These are phyloP conservation scores for Thielaviopsis populi DNA, from an alignment of 2,329 filamentous ascomycete genomes.

Conservation along the genomic window DNA sequence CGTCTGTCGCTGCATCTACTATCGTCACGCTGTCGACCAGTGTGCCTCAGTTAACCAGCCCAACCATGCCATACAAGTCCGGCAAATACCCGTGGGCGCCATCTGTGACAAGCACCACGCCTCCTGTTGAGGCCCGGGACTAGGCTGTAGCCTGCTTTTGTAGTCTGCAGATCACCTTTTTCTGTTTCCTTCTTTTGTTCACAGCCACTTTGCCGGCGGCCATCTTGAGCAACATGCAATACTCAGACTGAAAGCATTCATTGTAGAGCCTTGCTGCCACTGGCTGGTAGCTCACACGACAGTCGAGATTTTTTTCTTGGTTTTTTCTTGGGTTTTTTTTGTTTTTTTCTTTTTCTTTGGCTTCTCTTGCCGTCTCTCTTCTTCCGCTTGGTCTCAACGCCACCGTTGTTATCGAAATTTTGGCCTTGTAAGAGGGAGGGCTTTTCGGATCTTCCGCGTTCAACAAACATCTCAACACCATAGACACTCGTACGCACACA, in stretches of 20 bases:
- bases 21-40: conserved; percentile 71
- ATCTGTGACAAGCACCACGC: conserved; percentile 37
- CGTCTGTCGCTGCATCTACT: conserved; percentile 76
- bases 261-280: conserved; percentile 3
- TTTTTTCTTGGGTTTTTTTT: background rate
- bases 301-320: background rate
- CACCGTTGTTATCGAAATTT: background rate
- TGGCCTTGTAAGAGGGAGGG: too few relatives aligned
- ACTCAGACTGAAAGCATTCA: background rate
- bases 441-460: background rate
- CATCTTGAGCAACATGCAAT: too few relatives aligned
- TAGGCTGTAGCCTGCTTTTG: background rate
- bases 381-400: background rate
- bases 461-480: too few relatives aligned
- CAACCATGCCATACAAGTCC: conserved; percentile 56
- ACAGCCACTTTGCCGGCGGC: background rate
- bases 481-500: too few relatives aligned
- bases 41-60: conserved; percentile 61
- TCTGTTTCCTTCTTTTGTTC: background rate
- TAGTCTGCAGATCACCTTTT: too few relatives aligned
- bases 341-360: background rate
- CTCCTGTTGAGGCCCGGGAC: background rate
- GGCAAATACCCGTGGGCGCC: conserved; percentile 70
- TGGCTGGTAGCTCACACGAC: conserved; percentile 1
- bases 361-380: background rate